These are phyloP conservation scores for Populus ilicifolia DNA, from an alignment of 345 rosid genomes.

Conservation along the genomic window DNA sequence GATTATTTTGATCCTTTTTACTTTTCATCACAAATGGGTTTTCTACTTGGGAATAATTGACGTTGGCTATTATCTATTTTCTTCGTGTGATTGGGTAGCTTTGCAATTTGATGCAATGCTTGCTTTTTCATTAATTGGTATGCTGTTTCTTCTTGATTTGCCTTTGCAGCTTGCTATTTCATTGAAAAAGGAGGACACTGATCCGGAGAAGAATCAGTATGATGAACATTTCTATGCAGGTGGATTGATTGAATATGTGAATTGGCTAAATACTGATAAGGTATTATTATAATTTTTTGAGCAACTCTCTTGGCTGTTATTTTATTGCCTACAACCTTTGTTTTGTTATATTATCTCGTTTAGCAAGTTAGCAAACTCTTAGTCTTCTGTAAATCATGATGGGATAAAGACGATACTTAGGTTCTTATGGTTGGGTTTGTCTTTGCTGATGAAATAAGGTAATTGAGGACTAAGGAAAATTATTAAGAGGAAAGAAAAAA, in stretches of 20 bases:
- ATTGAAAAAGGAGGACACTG: slow-evolving; percentile 51
- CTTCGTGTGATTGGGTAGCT: not conserved
- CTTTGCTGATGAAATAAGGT: not conserved
- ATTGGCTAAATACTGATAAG: slow-evolving; percentile 89
- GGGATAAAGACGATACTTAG: not conserved
- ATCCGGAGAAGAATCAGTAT: slow-evolving; percentile 56
- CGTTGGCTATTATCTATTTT: not conserved
- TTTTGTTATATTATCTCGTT: slow-evolving; percentile 1
- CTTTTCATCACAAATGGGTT: not conserved
- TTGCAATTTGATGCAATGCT: slow-evolving; percentile 6
- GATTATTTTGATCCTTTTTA: not conserved
- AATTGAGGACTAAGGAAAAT: not conserved
- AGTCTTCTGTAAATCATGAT: not conserved
- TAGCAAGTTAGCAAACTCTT: slow-evolving; percentile 2
- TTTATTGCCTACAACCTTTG: not conserved
- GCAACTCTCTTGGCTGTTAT: not conserved
- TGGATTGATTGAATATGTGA: slow-evolving; percentile 85
- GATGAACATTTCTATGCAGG: slow-evolving; percentile 77
- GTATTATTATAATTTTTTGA: slow-evolving; percentile 27
- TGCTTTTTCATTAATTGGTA: slow-evolving; percentile 2
- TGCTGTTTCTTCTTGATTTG: slow-evolving; percentile 5
- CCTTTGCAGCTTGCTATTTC: slow-evolving; percentile 66
- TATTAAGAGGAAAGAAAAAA: not conserved
- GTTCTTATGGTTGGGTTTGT: not conserved
- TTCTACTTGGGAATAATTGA: not conserved